phyloP scores from a whole-genome alignment of 2,329 filamentous ascomycete species.

The Botrytis medusae region DNA sequence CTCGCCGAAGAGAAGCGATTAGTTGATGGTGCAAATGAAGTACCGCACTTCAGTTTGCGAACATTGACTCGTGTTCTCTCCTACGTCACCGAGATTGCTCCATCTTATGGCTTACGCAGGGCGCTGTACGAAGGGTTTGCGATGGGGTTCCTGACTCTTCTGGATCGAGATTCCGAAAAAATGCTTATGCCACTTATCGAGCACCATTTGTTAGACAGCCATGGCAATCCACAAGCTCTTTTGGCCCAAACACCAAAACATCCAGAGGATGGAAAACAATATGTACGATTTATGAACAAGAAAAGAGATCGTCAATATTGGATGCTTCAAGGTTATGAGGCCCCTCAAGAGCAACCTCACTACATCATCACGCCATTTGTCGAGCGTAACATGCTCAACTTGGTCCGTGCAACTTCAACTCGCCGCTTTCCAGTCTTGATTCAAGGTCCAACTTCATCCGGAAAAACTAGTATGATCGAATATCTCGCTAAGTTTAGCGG shows the following conservation, averaged over 20 bases:
- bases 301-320: conserved; percentile 75
- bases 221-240: conserved; percentile 68
- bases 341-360: conserved; percentile 71
- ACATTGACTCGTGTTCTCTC: conserved; percentile 87
- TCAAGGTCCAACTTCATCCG: conserved; percentile 93
- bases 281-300: conserved; percentile 74
- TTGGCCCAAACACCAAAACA: conserved; percentile 75
- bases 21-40: conserved; percentile 92
- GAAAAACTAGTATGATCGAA: conserved; percentile 99
- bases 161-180: conserved; percentile 78
- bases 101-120: conserved; percentile 79
- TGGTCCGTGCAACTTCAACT: conserved; percentile 91
- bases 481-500: conserved; percentile 96
- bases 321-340: conserved; percentile 73
- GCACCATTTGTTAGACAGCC: conserved; percentile 72
- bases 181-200: conserved; percentile 77
- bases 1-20: conserved; percentile 79
- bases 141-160: conserved; percentile 93
- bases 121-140: conserved; percentile 93
- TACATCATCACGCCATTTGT: conserved; percentile 98
- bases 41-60: conserved; percentile 93
- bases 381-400: conserved; percentile 88
- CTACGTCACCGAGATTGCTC: conserved; percentile 82
- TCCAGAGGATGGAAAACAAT: conserved; percentile 72
- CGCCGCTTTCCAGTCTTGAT: conserved; percentile 89